Conservation (phyloP, 2,329 filamentous ascomycete species). For the Curvularia eragrostidis region DNA sequence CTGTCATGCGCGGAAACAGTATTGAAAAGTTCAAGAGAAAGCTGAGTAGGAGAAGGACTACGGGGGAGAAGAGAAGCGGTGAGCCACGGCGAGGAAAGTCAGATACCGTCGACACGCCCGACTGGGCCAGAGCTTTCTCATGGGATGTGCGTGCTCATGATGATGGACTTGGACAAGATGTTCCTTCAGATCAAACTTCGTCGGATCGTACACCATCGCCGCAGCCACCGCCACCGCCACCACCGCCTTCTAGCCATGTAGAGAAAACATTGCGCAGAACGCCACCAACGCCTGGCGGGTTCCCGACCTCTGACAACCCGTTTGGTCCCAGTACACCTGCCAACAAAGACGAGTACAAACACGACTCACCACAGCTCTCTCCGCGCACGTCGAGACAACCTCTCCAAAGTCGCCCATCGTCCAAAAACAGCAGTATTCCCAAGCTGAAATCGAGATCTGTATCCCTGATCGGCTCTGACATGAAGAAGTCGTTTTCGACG, state of each 20-base stretch:
- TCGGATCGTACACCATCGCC: background rate
- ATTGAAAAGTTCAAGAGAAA: conserved; percentile 3
- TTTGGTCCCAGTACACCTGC: background rate
- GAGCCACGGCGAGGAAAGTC: conserved; percentile 3
- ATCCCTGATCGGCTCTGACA: background rate
- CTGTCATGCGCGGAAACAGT: conserved; percentile 12
- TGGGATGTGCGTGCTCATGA: conserved; percentile 1
- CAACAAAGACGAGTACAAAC: background rate
- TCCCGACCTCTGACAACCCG: background rate
- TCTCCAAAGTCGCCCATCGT: background rate
- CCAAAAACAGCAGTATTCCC: background rate
- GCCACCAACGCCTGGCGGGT: background rate
- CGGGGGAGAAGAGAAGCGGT: background rate
- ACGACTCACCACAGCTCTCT: background rate
- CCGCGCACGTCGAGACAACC: background rate
- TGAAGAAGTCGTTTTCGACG: background rate
- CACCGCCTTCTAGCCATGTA: background rate
- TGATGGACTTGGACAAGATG: background rate
- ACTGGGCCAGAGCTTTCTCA: conserved; percentile 3
- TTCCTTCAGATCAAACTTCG: background rate
- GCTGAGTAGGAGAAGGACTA: conserved; percentile 4
- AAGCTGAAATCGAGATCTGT: background rate
- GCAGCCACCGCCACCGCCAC: background rate
- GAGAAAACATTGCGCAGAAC: background rate
- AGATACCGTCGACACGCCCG: background rate